Conservation (phyloP, 2,329 filamentous ascomycete genomes). For the Monilinia polystroma region DNA sequence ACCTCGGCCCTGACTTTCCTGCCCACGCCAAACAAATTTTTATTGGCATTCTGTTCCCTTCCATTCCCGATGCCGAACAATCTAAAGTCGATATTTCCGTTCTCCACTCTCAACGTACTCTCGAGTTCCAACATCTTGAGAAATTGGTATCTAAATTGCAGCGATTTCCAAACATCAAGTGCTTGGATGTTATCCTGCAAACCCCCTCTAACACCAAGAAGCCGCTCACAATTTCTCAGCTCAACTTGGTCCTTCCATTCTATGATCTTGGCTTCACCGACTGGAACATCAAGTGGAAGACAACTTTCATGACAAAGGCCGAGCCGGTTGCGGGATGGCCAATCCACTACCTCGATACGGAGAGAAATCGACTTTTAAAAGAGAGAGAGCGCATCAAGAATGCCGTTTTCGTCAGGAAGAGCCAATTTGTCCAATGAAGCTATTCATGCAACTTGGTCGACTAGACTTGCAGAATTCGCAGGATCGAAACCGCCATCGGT, state of each 20-base stretch:
- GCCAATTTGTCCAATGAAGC: constrained; percentile 9
- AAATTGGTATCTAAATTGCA: constrained; percentile 18
- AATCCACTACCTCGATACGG: constrained; percentile 21
- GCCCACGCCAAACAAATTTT: constrained; percentile 24
- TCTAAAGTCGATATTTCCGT: background rate
- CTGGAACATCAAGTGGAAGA: constrained; percentile 32
- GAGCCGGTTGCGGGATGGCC: constrained; percentile 22
- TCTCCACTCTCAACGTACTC: background rate
- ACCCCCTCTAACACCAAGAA: constrained; percentile 18
- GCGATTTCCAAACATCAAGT: background rate
- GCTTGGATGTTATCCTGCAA: constrained; percentile 15
- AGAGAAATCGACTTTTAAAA: constrained; percentile 14
- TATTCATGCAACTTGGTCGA: background rate
- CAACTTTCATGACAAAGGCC: constrained; percentile 25
- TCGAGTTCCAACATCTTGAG: constrained; percentile 17
- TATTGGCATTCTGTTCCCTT: constrained; percentile 28
- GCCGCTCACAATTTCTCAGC: constrained; percentile 25
- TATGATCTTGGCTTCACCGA: constrained; percentile 33
- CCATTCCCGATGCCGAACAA: background rate
- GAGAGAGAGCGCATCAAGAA: constrained; percentile 18
- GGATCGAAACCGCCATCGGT: background rate
- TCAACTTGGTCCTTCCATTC: constrained; percentile 33
- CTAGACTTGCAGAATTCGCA: background rate
- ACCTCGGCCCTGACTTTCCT: constrained; percentile 27
- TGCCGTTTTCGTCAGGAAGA: constrained; percentile 12